These are phyloP conservation scores for Salix suchowensis DNA, from an alignment of 345 rosid species.

Conservation along the genomic window DNA sequence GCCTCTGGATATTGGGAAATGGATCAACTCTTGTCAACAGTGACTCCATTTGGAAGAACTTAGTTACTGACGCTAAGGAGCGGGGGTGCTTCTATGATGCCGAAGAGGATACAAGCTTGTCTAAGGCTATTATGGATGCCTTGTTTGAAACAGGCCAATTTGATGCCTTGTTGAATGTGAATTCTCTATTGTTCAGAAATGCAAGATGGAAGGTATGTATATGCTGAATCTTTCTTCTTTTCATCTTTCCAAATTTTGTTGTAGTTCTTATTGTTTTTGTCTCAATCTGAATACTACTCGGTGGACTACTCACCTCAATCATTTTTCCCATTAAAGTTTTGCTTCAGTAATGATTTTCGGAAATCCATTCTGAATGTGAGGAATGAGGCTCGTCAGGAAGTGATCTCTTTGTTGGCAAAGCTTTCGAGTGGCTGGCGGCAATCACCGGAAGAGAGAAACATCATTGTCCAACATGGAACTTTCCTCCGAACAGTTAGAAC, in stretches of 20 bases:
- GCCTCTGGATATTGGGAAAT: conserved; percentile 52
- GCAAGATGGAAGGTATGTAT: conserved; percentile 43
- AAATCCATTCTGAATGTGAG: conserved; percentile 36
- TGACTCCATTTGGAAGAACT: conserved; percentile 31
- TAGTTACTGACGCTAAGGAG: conserved; percentile 34
- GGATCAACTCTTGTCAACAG: conserved; percentile 29
- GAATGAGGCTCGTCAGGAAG: conserved; percentile 8
- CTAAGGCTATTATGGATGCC: conserved; percentile 20
- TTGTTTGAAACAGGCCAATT: conserved; percentile 30
- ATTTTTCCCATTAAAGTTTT: conserved; percentile 29
- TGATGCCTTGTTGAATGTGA: conserved; percentile 31
- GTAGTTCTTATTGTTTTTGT: neutral
- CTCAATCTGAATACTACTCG: neutral
- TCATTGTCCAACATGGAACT: conserved; percentile 21
- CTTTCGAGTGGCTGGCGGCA: conserved; percentile 48
- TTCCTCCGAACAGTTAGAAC: conserved; percentile 38
- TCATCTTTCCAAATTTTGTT: neutral
- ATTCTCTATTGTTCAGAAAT: conserved; percentile 29
- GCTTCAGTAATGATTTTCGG: conserved; percentile 36
- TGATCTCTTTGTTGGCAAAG: conserved; percentile 24
- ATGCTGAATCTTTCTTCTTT: neutral
- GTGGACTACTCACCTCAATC: neutral
- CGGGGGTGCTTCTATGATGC: conserved; percentile 38
- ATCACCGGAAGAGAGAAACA: conserved; percentile 9
- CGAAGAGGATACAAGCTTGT: conserved; percentile 35